These are phyloP conservation scores for Wallemia ichthyophaga DNA, from an alignment of 1,284 basidiomycete species.

Conservation along the genomic window DNA sequence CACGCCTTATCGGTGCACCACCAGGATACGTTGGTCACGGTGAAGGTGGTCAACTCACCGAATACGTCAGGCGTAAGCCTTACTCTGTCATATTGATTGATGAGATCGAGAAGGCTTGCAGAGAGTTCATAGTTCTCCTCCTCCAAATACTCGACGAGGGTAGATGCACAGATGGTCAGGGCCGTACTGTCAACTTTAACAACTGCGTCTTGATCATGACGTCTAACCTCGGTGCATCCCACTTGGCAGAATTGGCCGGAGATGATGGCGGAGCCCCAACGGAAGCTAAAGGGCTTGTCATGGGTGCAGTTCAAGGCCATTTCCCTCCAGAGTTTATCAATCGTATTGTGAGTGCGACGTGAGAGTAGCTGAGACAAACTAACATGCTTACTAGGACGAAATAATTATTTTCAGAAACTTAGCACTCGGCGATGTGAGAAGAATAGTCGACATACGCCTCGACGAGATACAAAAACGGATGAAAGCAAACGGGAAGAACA, in stretches of 20 bases:
- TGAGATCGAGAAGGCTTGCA: constrained; percentile 22
- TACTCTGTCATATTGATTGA: constrained; percentile 17
- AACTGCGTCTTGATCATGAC: constrained; percentile 8
- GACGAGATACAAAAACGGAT: constrained; percentile 41
- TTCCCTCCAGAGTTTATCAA: constrained; percentile 28
- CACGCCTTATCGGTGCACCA: constrained; percentile 22
- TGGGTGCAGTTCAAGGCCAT: constrained; percentile 19
- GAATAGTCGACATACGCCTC: constrained; percentile 23
- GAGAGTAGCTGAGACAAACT: neutral
- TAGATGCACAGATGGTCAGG: constrained; percentile 19
- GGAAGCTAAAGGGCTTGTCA: constrained; percentile 18
- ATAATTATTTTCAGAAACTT: constrained; percentile 25
- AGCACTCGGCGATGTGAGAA: constrained; percentile 19
- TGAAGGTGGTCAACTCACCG: constrained; percentile 23
- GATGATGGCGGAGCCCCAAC: constrained; percentile 16
- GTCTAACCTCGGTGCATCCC: constrained; percentile 23
- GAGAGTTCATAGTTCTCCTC: constrained; percentile 26
- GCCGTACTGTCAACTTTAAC: constrained; percentile 15
- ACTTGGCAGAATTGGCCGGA: constrained; percentile 21
- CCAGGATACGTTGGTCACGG: constrained; percentile 28
- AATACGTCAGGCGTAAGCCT: constrained; percentile 19
- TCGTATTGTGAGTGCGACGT: constrained; percentile 12
- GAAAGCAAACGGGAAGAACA: constrained; percentile 35
- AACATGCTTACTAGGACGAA: constrained; percentile 14
- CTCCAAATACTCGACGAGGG: constrained; percentile 27